A percentile compares a stretch with the other conserved stretches of the same genome.
Evolutionary conservation across 2,329 filamentous ascomycete genomes (phyloP).

Genomic region (Curvularia spicifera): DNA sequence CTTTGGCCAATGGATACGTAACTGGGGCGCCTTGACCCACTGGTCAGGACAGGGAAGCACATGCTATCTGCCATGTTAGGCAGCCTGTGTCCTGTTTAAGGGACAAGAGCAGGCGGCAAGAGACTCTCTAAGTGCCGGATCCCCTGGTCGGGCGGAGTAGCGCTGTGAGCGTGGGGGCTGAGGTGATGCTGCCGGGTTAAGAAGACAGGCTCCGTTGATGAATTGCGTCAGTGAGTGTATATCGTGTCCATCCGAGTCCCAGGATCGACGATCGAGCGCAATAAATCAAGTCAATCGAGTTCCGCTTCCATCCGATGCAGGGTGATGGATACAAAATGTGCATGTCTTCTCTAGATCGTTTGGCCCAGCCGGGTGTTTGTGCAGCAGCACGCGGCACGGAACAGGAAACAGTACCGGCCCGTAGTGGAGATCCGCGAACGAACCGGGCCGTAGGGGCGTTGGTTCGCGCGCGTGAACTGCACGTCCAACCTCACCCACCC

Average conservation of each 20-base stretch:
- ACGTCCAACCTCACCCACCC: background rate
- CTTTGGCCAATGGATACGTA: conserved; percentile 13
- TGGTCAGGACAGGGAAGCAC: conserved; percentile 8
- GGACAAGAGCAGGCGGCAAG: background rate
- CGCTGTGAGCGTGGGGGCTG: conserved; percentile 2
- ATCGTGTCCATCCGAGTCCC: background rate
- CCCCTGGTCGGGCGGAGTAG: conserved; percentile 7
- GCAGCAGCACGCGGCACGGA: background rate
- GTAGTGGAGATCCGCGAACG: conserved; percentile 3
- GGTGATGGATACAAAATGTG: background rate
- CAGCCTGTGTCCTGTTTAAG: conserved; percentile 15
- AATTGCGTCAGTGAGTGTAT: background rate
- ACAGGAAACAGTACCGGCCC: conserved; percentile 2
- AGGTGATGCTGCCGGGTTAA: conserved; percentile 1
- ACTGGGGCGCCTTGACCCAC: conserved; percentile 15
- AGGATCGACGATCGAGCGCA: background rate
- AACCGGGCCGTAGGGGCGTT: conserved; percentile 3
- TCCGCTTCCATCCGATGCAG: background rate
- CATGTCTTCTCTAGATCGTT: background rate
- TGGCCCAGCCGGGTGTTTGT: background rate
- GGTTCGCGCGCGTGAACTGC: conserved; percentile 5
- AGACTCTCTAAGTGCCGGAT: conserved; percentile 1
- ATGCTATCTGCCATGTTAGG: conserved; percentile 16
- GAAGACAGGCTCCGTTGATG: background rate
- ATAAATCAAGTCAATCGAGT: background rate